phyloP scores from a whole-genome alignment of 805 yeast species.

The Wickerhamiella siamensis region DNA sequence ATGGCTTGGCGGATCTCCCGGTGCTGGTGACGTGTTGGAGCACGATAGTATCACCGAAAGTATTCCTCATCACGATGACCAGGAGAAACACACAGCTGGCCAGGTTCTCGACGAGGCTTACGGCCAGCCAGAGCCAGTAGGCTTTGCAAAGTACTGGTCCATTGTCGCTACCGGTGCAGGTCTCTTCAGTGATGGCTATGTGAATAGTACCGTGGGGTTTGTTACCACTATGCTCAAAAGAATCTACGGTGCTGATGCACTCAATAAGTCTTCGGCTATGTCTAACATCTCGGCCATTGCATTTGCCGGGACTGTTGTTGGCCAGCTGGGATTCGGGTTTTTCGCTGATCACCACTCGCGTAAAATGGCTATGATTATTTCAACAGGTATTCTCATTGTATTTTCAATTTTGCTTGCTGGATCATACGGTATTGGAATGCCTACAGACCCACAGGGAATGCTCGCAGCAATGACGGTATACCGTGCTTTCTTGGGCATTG shows the following conservation, averaged over 20 bases:
- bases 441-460: conserved; percentile 47
- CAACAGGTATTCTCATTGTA: conserved; percentile 59
- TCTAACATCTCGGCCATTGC: conserved; percentile 76
- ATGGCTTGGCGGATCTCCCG: conserved; percentile 4
- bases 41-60: conserved; percentile 48
- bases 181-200: conserved; percentile 83
- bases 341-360: conserved; percentile 69
- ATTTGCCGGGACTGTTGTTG: conserved; percentile 82
- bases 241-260: conserved; percentile 47
- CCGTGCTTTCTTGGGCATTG: conserved; percentile 78
- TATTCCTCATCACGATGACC: conserved; percentile 19
- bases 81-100: neutral
- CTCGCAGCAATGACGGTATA: conserved; percentile 72
- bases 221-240: conserved; percentile 54
- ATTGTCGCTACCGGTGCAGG: conserved; percentile 84
- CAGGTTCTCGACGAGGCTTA: neutral
- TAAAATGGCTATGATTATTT: conserved; percentile 67
- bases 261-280: conserved; percentile 51
- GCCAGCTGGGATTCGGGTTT: conserved; percentile 70
- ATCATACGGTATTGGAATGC: conserved; percentile 67
- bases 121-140: neutral
- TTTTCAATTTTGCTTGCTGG: conserved; percentile 72
- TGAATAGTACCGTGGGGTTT: conserved; percentile 69
- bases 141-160: conserved; percentile 38
- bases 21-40: neutral